These are phyloP conservation scores for Penicillium pancosmium DNA, from an alignment of 495 filamentous ascomycete species.

Conservation along the genomic window DNA sequence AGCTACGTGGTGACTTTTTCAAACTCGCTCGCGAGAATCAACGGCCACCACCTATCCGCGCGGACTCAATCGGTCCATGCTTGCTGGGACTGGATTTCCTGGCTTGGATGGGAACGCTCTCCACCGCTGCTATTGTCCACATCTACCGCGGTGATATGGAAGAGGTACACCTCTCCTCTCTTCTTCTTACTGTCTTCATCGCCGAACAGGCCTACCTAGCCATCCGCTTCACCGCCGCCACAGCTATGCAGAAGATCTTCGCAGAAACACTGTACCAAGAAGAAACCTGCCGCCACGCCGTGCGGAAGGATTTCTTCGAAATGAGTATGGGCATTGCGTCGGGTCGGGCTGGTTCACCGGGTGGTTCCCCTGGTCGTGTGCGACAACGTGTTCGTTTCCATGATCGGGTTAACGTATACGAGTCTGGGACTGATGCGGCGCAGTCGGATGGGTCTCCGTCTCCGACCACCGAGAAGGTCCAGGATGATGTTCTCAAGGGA, in stretches of 20 bases:
- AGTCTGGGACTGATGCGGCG: conserved; percentile 15
- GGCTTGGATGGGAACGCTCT: conserved; percentile 85
- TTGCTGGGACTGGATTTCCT: conserved; percentile 83
- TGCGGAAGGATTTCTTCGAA: conserved; percentile 70
- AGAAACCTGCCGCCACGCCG: conserved; percentile 66
- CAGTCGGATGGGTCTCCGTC: conserved; percentile 19
- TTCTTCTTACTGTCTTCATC: conserved; percentile 78
- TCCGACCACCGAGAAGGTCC: conserved; percentile 19
- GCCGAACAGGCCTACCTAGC: conserved; percentile 83
- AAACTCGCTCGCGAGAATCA: conserved; percentile 90
- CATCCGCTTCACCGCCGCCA: conserved; percentile 65
- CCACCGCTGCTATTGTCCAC: conserved; percentile 81
- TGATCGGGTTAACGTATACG: conserved; percentile 43
- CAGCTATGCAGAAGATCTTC: conserved; percentile 73
- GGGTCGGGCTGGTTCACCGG: conserved; percentile 2
- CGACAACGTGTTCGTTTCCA: conserved; percentile 43
- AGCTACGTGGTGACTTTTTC: conserved; percentile 86
- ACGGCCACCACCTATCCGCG: conserved; percentile 82
- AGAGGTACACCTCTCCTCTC: conserved; percentile 68
- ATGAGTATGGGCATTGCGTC: conserved; percentile 11
- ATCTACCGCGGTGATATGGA: conserved; percentile 69
- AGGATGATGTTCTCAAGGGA: conserved; percentile 31
- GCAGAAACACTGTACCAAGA: conserved; percentile 77
- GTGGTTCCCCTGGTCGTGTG: conserved; percentile 13
- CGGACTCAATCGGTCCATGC: conserved; percentile 93